These are phyloP conservation scores for Metarhizium robertsii DNA, from an alignment of 2,329 filamentous ascomycete species.

Conservation along the genomic window DNA sequence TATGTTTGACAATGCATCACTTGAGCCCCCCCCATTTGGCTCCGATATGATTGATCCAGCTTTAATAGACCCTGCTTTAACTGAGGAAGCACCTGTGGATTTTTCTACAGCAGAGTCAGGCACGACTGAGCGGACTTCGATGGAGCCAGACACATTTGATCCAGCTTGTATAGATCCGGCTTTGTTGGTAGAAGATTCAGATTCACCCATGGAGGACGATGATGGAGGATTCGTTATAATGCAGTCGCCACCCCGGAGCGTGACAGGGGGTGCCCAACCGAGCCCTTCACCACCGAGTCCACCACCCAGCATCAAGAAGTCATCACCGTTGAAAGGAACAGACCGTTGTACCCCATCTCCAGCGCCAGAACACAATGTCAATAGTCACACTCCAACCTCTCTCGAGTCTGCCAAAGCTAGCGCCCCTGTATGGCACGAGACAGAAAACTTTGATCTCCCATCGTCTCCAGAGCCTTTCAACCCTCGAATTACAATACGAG, in stretches of 20 bases:
- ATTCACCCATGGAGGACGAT: not conserved
- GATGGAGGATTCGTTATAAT: constrained; percentile 1
- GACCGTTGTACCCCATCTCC: not conserved
- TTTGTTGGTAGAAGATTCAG: not conserved
- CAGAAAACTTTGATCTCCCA: constrained; percentile 4
- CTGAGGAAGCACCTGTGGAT: not conserved
- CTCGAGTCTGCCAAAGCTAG: not conserved
- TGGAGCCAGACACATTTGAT: not conserved
- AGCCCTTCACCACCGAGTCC: constrained; percentile 5
- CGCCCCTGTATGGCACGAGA: not conserved
- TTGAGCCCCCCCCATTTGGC: not conserved
- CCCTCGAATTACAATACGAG: not conserved
- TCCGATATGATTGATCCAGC: not conserved
- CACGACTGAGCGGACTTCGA: not conserved
- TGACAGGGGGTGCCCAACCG: not conserved
- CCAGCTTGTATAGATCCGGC: not conserved
- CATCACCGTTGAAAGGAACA: not conserved
- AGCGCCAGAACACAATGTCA: not conserved
- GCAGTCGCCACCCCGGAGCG: not conserved
- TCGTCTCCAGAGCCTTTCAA: constrained; percentile 3
- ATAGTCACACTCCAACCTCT: not conserved
- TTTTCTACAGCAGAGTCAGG: not conserved
- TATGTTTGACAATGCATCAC: not conserved
- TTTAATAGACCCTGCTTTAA: not conserved
- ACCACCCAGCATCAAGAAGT: not conserved